Evolutionary conservation across 768 basidiomycete species (phyloP).

Genomic region (Podaxis mareebaensis): DNA sequence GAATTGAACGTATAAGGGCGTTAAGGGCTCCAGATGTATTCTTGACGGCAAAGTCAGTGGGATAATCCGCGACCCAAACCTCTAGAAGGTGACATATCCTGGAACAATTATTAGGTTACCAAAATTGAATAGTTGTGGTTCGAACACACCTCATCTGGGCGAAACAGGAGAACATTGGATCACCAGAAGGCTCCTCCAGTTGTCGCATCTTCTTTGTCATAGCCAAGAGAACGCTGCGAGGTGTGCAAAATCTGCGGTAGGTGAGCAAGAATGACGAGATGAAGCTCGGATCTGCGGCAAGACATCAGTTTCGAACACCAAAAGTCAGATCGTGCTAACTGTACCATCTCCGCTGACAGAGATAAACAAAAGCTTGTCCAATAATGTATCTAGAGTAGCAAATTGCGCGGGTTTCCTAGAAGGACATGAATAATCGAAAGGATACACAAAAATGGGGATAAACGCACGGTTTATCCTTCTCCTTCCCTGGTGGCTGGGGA

Average conservation of each 20-base stretch:
- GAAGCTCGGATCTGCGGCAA: constrained; percentile 63
- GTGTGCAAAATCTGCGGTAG: constrained; percentile 80
- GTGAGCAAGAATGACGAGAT: constrained; percentile 81
- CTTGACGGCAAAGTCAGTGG: constrained; percentile 77
- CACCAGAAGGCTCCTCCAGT: constrained; percentile 67
- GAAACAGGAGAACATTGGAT: constrained; percentile 85
- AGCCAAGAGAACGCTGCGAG: constrained; percentile 75
- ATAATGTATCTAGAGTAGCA: constrained; percentile 74
- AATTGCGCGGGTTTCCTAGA: constrained; percentile 61
- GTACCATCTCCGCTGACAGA: constrained; percentile 84
- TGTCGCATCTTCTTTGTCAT: constrained; percentile 88
- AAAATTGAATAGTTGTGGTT: constrained; percentile 6
- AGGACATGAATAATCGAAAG: constrained; percentile 10
- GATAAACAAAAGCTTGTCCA: constrained; percentile 82
- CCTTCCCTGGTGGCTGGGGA: constrained; percentile 28
- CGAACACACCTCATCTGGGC: constrained; percentile 77
- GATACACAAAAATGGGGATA: neutral
- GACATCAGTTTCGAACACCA: neutral
- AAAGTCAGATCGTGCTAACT: neutral
- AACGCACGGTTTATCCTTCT: constrained; percentile 57
- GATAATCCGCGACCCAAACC: constrained; percentile 75
- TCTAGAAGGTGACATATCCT: constrained; percentile 83
- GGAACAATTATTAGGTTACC: constrained; percentile 11
- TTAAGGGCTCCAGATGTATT: constrained; percentile 71
- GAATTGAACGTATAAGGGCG: constrained; percentile 77